Conservation (phyloP, 78 protist species). For the Polysphondylium violaceum region DNA sequence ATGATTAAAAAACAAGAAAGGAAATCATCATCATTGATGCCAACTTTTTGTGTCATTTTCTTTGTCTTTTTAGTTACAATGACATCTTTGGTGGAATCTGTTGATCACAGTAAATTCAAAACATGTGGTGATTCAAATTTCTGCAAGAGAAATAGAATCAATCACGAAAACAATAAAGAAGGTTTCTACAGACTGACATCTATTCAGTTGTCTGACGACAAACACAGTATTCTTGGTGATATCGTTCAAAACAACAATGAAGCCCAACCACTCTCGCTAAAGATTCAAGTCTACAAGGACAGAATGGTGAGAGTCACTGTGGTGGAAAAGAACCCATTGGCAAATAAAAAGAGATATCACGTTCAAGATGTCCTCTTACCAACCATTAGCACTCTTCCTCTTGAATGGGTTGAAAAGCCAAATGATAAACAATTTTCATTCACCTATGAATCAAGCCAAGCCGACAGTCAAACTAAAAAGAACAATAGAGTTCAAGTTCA, state of each 20-base stretch:
- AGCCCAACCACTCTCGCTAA: constrained; percentile 13
- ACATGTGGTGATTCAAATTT: constrained; percentile 75
- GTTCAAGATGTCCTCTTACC: constrained; percentile 39
- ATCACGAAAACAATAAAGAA: neutral
- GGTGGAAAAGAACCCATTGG: constrained; percentile 28
- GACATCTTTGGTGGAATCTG: constrained; percentile 44
- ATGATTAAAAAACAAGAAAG: too few relatives aligned
- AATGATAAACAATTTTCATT: neutral
- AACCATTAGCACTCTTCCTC: constrained; percentile 11
- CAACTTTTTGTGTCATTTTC: too few relatives aligned
- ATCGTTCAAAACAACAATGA: neutral
- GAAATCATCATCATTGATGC: too few relatives aligned
- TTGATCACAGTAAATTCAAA: constrained; percentile 73
- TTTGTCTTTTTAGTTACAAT: too few relatives aligned
- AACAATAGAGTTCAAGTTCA: constrained; percentile 1
- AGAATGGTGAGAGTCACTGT: constrained; percentile 32
- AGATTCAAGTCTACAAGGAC: neutral
- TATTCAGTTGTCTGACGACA: neutral
- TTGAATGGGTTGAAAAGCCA: constrained; percentile 4
- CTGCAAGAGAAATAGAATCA: constrained; percentile 47
- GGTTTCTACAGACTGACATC: neutral
- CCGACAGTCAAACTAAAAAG: too few relatives aligned
- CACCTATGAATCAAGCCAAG: constrained; percentile 24
- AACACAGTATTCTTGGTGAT: neutral
- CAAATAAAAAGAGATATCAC: constrained; percentile 36